Evolutionary conservation across 305 asterid species (phyloP), one percentile per base, ranked within the genome.

Genomic region (Fraxinus ornus): DNA sequence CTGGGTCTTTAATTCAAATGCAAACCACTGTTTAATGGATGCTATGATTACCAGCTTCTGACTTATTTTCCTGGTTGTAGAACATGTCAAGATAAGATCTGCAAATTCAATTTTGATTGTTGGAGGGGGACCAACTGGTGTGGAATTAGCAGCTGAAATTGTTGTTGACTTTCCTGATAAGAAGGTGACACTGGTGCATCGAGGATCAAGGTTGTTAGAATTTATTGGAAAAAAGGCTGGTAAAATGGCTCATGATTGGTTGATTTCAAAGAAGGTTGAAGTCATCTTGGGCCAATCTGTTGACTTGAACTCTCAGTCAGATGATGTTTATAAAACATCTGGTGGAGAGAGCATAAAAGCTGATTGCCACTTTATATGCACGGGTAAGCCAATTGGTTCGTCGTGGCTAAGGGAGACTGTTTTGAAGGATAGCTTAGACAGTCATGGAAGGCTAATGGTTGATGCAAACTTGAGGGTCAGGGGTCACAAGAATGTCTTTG

Each of bases 121-220:
- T 72, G 98, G 98, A 84, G 98, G 98, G 37, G 98, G 98, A 21
- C 97, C 98, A 78, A 89, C 89, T 17, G 97, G 98, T 78, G 98
- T 94, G 19, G 98, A 94, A 83, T 88, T 94, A 21, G 98, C 98
- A 80, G 89, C 84, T 76, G 98, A 94, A 83, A 90, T 94, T 52
- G 75, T 85, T 35, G 90, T 81, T 15, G 94, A 93, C 83, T 94
- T 89, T 84, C 97, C 98, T 28, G 95, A 83, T 32, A 93, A 93
- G 88, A 94, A 92, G 85, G 94, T 92, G 32, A 91, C 88, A 0
- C 86, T 93, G 79, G 93, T 92, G 88, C 97, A 94, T 60, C 86
- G 89, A 8, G 97, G 98, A 71, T 84, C 91, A 33, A 90, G 95
- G 84, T 85, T 94, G 83, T 84, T 93, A 76, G 94, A 92, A 76